These are phyloP conservation scores for Sapria himalayana DNA, from an alignment of 345 rosid species.

Conservation along the genomic window DNA sequence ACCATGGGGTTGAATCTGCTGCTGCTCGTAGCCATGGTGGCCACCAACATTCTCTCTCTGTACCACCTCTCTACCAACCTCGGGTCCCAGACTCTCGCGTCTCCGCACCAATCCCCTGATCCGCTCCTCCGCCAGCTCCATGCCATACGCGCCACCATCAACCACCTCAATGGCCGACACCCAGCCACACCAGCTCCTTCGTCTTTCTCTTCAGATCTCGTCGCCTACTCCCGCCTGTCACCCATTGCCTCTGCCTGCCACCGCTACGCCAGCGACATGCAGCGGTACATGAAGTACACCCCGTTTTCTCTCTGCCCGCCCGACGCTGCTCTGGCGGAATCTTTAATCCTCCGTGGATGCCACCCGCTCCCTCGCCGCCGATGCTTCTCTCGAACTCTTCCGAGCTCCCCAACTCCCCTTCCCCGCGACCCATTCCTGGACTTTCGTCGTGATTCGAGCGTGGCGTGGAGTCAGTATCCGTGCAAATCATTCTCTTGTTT, in stretches of 20 bases:
- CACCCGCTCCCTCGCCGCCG: constrained; percentile 99
- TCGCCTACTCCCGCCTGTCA: constrained; percentile 51
- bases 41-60: constrained; percentile 82
- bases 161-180: constrained; percentile 66
- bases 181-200: constrained; percentile 16
- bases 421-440: constrained; percentile 32
- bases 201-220: constrained; percentile 50
- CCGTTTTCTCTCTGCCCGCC: constrained; percentile 70
- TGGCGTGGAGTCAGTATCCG: constrained; percentile 50
- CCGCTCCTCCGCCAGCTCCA: constrained; percentile 66
- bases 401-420: constrained; percentile 23
- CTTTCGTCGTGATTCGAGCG: constrained; percentile 39
- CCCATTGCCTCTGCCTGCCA: constrained; percentile 86
- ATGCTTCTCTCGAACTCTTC: constrained; percentile 69
- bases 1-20: constrained; percentile 77
- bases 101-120: constrained; percentile 41
- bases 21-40: constrained; percentile 82
- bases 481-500: constrained; percentile 69
- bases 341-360: constrained; percentile 81
- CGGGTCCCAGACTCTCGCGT: constrained; percentile 29
- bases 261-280: constrained; percentile 69
- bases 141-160: constrained; percentile 84
- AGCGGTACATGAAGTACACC: constrained; percentile 60
- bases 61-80: constrained; percentile 80
- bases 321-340: constrained; percentile 55